A percentile compares a stretch with the other conserved stretches of the same genome.
Evolutionary conservation across 2,329 filamentous ascomycete genomes (phyloP).

Genomic region (Ambrosiella beaveri): DNA sequence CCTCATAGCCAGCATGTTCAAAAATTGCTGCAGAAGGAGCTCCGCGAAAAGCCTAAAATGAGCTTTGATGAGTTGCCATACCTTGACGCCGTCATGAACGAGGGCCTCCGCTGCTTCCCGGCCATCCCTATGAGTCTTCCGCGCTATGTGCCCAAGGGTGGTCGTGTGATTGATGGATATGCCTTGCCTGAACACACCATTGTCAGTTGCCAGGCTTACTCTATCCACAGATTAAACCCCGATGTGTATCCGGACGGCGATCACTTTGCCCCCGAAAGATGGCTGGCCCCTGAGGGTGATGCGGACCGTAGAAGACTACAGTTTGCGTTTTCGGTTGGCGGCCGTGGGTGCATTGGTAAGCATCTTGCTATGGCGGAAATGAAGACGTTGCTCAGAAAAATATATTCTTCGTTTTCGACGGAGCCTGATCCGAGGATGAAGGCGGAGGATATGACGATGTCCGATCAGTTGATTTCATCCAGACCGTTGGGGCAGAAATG

Average conservation of each 20-base stretch:
- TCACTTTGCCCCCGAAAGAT: constrained; percentile 62
- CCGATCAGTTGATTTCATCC: constrained; percentile 50
- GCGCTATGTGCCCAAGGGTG: constrained; percentile 36
- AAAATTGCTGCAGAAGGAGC: constrained; percentile 33
- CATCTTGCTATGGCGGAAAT: constrained; percentile 51
- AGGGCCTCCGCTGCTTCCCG: constrained; percentile 44
- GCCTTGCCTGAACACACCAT: constrained; percentile 35
- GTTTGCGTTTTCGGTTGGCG: constrained; percentile 50
- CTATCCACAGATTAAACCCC: constrained; percentile 38
- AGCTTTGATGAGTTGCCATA: constrained; percentile 35
- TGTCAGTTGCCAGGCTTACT: constrained; percentile 45
- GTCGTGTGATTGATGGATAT: constrained; percentile 37
- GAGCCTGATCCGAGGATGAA: constrained; percentile 36
- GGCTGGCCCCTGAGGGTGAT: constrained; percentile 60
- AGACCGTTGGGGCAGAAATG: constrained; percentile 43
- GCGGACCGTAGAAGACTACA: constrained; percentile 46
- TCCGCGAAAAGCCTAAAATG: constrained; percentile 24
- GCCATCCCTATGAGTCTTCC: constrained; percentile 52
- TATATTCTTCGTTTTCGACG: constrained; percentile 43
- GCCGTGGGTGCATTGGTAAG: constrained; percentile 47
- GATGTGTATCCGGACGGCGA: constrained; percentile 67
- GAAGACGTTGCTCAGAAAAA: constrained; percentile 44
- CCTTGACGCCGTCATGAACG: constrained; percentile 45
- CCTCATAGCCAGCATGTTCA: constrained; percentile 36
- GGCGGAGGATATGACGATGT: constrained; percentile 41